Conservation (phyloP, 129 eudicot genomes). For the Ambrosia trifida region DNA sequence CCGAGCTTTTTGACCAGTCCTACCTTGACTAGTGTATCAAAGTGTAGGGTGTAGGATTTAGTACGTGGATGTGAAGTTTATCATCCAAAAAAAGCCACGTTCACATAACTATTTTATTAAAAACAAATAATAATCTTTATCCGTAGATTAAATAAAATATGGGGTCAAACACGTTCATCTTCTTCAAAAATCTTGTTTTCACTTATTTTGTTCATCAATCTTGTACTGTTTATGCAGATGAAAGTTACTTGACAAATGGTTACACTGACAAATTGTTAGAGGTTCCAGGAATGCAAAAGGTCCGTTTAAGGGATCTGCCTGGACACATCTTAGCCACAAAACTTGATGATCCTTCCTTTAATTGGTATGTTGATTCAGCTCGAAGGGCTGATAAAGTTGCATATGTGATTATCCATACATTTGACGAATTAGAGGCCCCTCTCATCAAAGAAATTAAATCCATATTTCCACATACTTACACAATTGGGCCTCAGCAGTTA, state of each 20-base stretch:
- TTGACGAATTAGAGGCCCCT: slow-evolving; percentile 21
- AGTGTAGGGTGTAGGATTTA: no score
- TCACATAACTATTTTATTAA: no score
- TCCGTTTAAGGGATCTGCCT: slow-evolving; percentile 35
- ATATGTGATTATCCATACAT: slow-evolving; percentile 29
- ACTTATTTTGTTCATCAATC: not conserved
- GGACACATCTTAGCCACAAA: slow-evolving; percentile 14
- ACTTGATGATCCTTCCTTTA: not conserved
- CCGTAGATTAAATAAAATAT: no score
- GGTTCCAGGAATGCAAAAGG: slow-evolving; percentile 37
- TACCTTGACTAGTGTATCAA: no score
- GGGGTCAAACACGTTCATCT: not conserved
- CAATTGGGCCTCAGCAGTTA: slow-evolving; percentile 31
- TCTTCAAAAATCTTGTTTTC: not conserved
- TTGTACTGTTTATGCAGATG: slow-evolving; percentile 24
- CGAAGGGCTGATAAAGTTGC: slow-evolving; percentile 13
- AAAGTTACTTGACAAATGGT: slow-evolving; percentile 26
- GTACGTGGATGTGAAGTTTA: no score
- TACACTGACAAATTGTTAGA: slow-evolving; percentile 17
- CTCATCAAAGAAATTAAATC: slow-evolving; percentile 26
- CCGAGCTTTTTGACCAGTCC: no score
- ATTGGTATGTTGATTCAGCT: slow-evolving; percentile 13
- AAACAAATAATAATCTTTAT: no score
- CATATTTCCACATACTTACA: slow-evolving; percentile 13
- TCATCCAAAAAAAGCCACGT: no score